Percentiles rank a stretch among this genome's conserved stretches.
These are phyloP conservation scores for Fusarium hainanense DNA, from an alignment of 2,329 filamentous ascomycete species.

Conservation along the genomic window DNA sequence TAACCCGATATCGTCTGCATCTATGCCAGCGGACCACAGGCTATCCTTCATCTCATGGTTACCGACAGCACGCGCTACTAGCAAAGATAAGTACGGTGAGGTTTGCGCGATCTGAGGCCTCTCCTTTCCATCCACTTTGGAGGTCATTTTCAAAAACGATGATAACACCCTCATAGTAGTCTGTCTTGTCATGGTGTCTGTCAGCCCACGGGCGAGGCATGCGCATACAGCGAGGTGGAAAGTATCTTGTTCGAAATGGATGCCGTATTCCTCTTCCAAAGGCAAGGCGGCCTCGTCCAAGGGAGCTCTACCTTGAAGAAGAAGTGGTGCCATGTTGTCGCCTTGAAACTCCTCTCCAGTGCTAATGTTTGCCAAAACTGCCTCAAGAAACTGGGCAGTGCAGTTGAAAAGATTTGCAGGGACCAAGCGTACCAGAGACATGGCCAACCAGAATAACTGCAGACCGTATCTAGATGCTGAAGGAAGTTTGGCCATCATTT, in stretches of 20 bases:
- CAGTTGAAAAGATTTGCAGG: constrained; percentile 73
- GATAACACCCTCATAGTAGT: constrained; percentile 70
- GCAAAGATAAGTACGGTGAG: constrained; percentile 70
- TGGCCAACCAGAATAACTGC: constrained; percentile 76
- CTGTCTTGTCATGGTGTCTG: constrained; percentile 69
- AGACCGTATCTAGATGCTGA: constrained; percentile 74
- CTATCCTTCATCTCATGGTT: constrained; percentile 71
- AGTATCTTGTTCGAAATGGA: constrained; percentile 71
- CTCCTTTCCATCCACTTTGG: constrained; percentile 30
- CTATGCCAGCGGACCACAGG: constrained; percentile 69
- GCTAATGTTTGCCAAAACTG: constrained; percentile 72
- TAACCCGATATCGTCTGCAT: constrained; percentile 52
- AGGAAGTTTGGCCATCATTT: constrained; percentile 77
- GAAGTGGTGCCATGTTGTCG: constrained; percentile 67
- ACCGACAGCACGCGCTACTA: constrained; percentile 66
- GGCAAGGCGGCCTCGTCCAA: constrained; percentile 71
- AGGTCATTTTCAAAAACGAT: constrained; percentile 63
- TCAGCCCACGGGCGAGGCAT: constrained; percentile 71
- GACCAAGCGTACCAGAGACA: constrained; percentile 73
- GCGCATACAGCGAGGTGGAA: constrained; percentile 76
- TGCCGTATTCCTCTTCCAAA: constrained; percentile 73
- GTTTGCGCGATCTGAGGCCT: constrained; percentile 39
- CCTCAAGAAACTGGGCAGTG: constrained; percentile 72
- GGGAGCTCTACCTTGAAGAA: constrained; percentile 69
- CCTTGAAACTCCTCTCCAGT: constrained; percentile 69